Conservation (phyloP, 2,329 filamentous ascomycete genomes). For the Albophoma yamanashiensis region DNA sequence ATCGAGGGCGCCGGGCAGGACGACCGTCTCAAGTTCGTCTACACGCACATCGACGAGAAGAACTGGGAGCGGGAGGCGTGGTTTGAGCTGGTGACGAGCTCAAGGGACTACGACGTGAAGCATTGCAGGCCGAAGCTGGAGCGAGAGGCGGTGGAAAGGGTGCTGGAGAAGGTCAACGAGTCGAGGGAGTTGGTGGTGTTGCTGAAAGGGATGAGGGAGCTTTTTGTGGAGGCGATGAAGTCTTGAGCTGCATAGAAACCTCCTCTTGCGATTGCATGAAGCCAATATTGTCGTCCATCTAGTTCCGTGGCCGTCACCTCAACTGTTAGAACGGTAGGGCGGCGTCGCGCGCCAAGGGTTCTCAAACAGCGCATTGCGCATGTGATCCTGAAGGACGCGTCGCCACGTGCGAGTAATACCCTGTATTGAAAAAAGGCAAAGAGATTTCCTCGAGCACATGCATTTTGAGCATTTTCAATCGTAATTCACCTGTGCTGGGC, state of each 20-base stretch:
- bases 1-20: constrained; percentile 82
- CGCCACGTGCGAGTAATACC: background rate
- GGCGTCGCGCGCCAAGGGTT: background rate
- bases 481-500: background rate
- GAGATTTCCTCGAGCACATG: background rate
- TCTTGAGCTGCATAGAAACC: constrained; percentile 19
- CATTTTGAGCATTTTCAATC: background rate
- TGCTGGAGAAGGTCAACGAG: constrained; percentile 75
- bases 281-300: no score
- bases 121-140: constrained; percentile 77
- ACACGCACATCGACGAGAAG: constrained; percentile 74
- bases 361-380: background rate
- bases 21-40: constrained; percentile 84
- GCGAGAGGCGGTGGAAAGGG: constrained; percentile 62
- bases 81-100: constrained; percentile 81
- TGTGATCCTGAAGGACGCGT: background rate
- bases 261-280: background rate
- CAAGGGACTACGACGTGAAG: constrained; percentile 74
- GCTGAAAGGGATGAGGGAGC: constrained; percentile 71
- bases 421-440: background rate
- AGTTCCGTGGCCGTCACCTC: background rate
- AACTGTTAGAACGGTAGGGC: background rate
- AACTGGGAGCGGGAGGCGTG: constrained; percentile 84
- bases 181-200: constrained; percentile 59
- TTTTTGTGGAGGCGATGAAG: constrained; percentile 61